Evolutionary conservation across 176 grass and related monocot genomes (phyloP).

Genomic region (Phyllostachys edulis): DNA sequence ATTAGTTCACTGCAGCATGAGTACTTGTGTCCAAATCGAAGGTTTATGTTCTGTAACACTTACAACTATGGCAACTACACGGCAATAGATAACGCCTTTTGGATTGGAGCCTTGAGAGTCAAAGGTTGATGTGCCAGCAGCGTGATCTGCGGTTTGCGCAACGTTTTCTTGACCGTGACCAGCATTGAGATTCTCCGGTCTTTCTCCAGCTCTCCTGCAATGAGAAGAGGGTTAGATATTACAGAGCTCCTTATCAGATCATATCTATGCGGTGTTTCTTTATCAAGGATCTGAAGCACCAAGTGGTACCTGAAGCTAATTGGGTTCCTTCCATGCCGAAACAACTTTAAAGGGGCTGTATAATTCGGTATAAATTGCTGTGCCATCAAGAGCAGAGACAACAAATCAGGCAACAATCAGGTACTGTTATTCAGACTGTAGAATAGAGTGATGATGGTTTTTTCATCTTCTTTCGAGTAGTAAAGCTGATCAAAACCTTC

Average conservation of each 20-base stretch:
- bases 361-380: constrained; percentile 68
- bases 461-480: neutral
- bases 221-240: neutral
- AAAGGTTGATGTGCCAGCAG: constrained; percentile 12
- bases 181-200: constrained; percentile 10
- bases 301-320: constrained; percentile 51
- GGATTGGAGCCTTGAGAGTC: constrained; percentile 18
- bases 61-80: constrained; percentile 42
- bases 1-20: neutral
- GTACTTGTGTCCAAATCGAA: neutral
- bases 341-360: constrained; percentile 52
- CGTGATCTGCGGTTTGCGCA: constrained; percentile 22
- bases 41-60: constrained; percentile 31
- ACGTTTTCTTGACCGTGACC: constrained; percentile 18
- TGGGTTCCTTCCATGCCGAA: constrained; percentile 51
- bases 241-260: neutral
- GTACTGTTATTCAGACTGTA: neutral
- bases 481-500: constrained; percentile 3
- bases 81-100: constrained; percentile 50
- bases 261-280: neutral
- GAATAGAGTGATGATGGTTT: neutral
- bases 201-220: constrained; percentile 45
- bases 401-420: neutral
- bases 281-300: neutral
- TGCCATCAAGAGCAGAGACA: constrained; percentile 2